Base-by-base conservation (phyloP, 208 protist genomes). In the Endotrypanum monterogeii region DNA sequence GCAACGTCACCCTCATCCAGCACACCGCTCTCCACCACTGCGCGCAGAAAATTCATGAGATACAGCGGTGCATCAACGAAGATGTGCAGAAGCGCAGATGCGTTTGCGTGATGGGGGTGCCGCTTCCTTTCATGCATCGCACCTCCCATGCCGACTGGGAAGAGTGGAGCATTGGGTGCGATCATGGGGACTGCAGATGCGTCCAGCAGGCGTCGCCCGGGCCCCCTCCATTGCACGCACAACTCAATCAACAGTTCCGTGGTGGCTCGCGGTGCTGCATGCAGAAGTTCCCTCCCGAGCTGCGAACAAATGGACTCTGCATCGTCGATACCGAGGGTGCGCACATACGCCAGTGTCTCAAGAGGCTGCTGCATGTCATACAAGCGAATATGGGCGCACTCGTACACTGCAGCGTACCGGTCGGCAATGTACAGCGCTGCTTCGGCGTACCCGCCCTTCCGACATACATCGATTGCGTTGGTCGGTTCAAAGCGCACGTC, bases 401-500 rank as follows among this genome's bases (percentile, higher is more conserved):
- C 93, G 41, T 92, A 85, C 41, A 96, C 89, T 57, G 94, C 70
- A 6, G 89, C 84, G 76, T 96, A 93, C 48, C 89, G 89, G 62
- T 94, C 78, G 0, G 96, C 85, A 25, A 99, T 74, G 62, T 90
- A 90, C 23, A 98, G 76, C 18, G 96, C 96, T 46, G 97, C 91
- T 57, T 94, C 83, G 46, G 88, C 92, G 83, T 98, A 98, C 11
- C 93, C 88, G 23, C 94, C 95, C 60, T 95, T 85, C n/a, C 94
- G 82, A 71, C 94, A 98, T 3, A 98, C 95, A 41, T 83, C 92
- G 68, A 99, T 99, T 2, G 97, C 98, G 28, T 96, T 98, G 63
- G 96, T 92, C 0, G 98, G 86, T 50, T 99, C 97, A 76, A 98
- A 98, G 54, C 83, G 90, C 54, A 97, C 84, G 66, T 98, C 93